Conservation (phyloP, 73 alveolate species). For the Vitrella brassicaformis region DNA sequence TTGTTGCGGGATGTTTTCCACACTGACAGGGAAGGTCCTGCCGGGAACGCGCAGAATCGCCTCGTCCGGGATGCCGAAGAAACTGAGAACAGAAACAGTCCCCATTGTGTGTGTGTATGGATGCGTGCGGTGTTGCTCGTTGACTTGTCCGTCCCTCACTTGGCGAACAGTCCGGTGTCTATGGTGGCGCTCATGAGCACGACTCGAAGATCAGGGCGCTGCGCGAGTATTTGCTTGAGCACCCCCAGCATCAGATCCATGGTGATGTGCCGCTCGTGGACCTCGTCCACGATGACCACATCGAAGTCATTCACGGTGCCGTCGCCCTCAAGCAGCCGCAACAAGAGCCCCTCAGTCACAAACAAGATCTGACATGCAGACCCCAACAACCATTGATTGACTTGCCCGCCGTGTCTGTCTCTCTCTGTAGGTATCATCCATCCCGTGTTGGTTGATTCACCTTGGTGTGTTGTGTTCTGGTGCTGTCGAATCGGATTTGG, state of each 20-base stretch:
- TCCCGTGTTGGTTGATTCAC: conserved; percentile 40
- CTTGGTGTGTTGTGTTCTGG: conserved; percentile 47
- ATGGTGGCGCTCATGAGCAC: conserved; percentile 82
- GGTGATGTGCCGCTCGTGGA: conserved; percentile 85
- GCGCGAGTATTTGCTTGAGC: conserved; percentile 44
- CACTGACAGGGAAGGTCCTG: conserved; percentile 22
- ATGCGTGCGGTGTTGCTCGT: no score
- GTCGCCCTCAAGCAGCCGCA: conserved; percentile 75
- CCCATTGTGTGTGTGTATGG: no score
- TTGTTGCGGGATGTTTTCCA: conserved; percentile 20
- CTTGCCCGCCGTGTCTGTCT: not conserved
- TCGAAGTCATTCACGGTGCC: conserved; percentile 63
- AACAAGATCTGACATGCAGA: conserved; percentile 50
- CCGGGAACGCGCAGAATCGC: not conserved
- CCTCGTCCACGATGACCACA: conserved; percentile 87
- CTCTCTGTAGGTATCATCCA: no score
- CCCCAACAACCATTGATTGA: no score
- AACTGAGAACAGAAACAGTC: no score
- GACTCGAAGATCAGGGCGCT: conserved; percentile 58
- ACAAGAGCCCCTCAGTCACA: conserved; percentile 87
- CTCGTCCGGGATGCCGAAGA: conserved; percentile 13
- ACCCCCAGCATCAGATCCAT: conserved; percentile 73
- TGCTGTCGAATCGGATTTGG: conserved; percentile 59
- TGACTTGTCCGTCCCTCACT: no score
- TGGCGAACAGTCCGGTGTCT: conserved; percentile 50